Evolutionary conservation across 768 basidiomycete species (phyloP), one percentile per base, ranked within the genome.

Genomic region (Trametes cinnabarina): DNA sequence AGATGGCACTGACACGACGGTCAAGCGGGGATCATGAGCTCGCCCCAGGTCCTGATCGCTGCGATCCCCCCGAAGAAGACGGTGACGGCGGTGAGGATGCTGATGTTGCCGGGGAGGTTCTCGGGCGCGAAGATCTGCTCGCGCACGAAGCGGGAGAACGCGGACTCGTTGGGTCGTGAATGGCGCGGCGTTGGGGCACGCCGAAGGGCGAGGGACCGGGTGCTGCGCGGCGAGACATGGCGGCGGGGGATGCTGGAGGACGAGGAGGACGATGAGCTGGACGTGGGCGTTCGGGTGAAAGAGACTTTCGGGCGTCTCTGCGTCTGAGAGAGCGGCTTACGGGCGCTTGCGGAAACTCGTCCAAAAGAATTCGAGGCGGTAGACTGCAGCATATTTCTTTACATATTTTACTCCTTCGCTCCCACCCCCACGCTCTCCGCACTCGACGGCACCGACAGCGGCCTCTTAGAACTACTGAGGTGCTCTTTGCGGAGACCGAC

Each of bases 41-140:
- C 88, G 11, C 92, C 92, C 81, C 88, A 96, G 40, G 82, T 82
- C 70, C 90, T 84, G 15, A 86, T 83, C 14, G 77, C 83, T 42
- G 85, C 71, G 55, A 93, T 84, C 3, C 89, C 88, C 26, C 82
- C 87, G 23, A 83, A 72, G 65, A 92, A 93, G 59, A 91, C 72
- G 6, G 79, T 76, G 7, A 86, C 73, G 19, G 86, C 86, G 8
- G 85, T 82, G 43, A 85, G 64, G 60, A 92, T 81, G 67, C 79
- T 88, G 67, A 91, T 65, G 69, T 92, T 93, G 57, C 90, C 90
- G 12, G 79, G 75, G 15, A 87, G 65, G 71, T 92, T 91, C 63
- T 92, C 88, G 10, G 86, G 86, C 47, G 88, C 80, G 56, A 80
- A 80, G 22, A 92, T 76, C 74, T 92, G 83, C 47, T 83, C 83